These are phyloP conservation scores for Rhamnella rubrinervis DNA, from an alignment of 331 rosid species.

Conservation along the genomic window DNA sequence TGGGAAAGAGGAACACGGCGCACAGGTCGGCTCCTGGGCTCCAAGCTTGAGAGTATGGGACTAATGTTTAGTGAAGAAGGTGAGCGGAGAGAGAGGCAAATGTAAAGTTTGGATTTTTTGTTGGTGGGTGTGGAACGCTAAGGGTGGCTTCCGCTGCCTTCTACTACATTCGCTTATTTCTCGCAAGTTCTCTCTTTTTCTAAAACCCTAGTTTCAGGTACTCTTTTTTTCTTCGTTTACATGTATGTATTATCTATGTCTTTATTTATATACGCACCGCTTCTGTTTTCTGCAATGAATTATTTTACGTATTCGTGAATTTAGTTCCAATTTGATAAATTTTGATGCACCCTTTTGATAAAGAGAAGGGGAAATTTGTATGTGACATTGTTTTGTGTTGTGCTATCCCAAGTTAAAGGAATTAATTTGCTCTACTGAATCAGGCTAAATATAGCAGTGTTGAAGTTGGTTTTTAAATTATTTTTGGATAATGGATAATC, in stretches of 20 bases:
- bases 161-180: not conserved
- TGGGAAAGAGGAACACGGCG: not conserved
- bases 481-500: constrained; percentile 48
- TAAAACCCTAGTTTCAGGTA: constrained; percentile 31
- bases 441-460: not conserved
- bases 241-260: no score
- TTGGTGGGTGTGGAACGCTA: not conserved
- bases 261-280: not conserved
- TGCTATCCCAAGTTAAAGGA: not conserved
- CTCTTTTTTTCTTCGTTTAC: not conserved
- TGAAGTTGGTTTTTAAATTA: not conserved
- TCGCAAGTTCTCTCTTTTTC: not conserved
- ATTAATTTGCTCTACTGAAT: not conserved
- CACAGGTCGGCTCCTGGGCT: not conserved
- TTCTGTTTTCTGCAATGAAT: not conserved
- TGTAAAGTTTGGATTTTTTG: no score
- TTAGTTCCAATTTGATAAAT: no score
- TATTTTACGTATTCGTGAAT: no score
- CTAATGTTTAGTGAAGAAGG: not conserved
- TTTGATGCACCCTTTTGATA: no score
- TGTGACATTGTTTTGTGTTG: no score
- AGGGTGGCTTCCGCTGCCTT: not conserved
- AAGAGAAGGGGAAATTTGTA: no score
- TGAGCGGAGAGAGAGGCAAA: not conserved
- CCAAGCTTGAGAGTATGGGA: no score